phyloP scores from a whole-genome alignment of 176 grass and related monocot species.

The Cymbopogon citratus region DNA sequence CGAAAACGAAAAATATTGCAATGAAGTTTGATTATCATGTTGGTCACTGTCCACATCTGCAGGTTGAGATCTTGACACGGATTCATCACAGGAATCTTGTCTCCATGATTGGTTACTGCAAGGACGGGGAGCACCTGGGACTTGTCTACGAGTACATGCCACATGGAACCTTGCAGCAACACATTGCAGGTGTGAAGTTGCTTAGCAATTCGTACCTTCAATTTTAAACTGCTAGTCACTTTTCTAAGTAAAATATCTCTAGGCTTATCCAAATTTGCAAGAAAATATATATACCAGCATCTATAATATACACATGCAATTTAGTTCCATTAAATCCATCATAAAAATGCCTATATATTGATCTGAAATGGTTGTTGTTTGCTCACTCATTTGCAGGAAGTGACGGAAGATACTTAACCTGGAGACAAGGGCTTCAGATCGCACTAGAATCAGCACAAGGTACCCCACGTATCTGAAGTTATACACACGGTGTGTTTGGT shows the following conservation, averaged over 20 bases:
- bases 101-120: slow-evolving; percentile 60
- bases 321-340: too few relatives aligned
- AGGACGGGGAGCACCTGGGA: slow-evolving; percentile 39
- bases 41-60: background rate
- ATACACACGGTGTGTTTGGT: too few relatives aligned
- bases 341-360: too few relatives aligned
- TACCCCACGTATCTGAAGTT: too few relatives aligned
- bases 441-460: slow-evolving; percentile 49
- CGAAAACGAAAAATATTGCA: too few relatives aligned
- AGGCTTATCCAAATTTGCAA: too few relatives aligned
- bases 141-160: slow-evolving; percentile 73
- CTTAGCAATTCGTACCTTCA: background rate
- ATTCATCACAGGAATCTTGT: slow-evolving; percentile 73
- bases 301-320: too few relatives aligned
- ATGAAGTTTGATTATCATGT: background rate
- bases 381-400: slow-evolving; percentile 18
- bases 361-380: too few relatives aligned
- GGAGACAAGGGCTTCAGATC: slow-evolving; percentile 39
- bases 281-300: too few relatives aligned
- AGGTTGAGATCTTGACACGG: slow-evolving; percentile 52
- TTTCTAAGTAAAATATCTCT: too few relatives aligned
- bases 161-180: slow-evolving; percentile 44
- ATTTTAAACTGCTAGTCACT: too few relatives aligned
- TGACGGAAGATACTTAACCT: slow-evolving; percentile 15
- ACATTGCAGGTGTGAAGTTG: slow-evolving; percentile 2